Base-by-base conservation (phyloP, 2,329 filamentous ascomycete species). In the Capronia coronata region DNA sequence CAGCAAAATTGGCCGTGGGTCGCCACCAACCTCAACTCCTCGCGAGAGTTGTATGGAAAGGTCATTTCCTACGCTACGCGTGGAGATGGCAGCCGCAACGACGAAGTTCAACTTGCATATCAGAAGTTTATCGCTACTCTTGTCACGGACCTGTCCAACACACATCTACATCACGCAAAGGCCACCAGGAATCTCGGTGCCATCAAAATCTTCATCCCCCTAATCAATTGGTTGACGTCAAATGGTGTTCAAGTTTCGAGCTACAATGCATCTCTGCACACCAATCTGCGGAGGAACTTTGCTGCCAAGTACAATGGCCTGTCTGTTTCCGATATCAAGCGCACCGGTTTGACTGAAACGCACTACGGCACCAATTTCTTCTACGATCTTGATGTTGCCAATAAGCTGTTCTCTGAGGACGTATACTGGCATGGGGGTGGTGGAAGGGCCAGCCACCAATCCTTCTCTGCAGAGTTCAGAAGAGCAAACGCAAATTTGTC, bases 1-100 rank as follows among this genome's bases (percentile, higher is more conserved):
- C 90, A 96, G 63, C 93, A 95, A 65, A 87, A 89, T 63, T 97
- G 91, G 91, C 86, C 90, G 1, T 95, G 91, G 87, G 90, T 88
- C 1, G 89, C 94, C 49, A 84, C 87, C 49, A 82, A 85, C 32
- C 72, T 94, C 29, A 80, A 85, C 54, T 83, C 83, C 51, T 86
- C 94, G 61, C 76, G 78, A 0, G 73, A 75, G 0, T 91, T 95
- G 61, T 77, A 96, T 49, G 74, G 80, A 35, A 79, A 80, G 48
- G 75, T 95, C 14, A 78, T 86, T 14, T 74, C 76, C 2, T 93
- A 87, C 64, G 76, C 93, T 27, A 71, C 74, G 8, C 81, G 78
- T 55, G 65, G 78, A 2, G 75, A 82, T 51, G 71, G 77, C 3
- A 69, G 75, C 7, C 73, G 75, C 32, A 75, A 80, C 6, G 54